Base-by-base conservation (phyloP, 495 filamentous ascomycete species). In the Symbiotaphrina buchneri region DNA sequence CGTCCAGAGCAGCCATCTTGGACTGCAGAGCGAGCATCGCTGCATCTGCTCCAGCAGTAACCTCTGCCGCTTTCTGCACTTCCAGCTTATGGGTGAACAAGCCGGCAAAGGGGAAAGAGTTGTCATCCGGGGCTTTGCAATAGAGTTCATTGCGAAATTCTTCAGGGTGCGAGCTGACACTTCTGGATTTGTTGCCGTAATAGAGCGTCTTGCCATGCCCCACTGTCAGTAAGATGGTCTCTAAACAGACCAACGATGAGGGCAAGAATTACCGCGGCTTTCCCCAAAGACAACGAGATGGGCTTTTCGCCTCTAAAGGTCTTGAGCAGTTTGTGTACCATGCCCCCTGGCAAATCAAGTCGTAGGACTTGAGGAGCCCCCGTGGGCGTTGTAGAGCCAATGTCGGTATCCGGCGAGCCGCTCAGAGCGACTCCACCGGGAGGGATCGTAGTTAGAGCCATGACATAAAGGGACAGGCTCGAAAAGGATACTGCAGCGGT, bases 271-370 rank as follows among this genome's bases (percentile, higher is more conserved):
- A 72, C 67, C 2, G 65, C 60, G 41, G 41, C 49, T 41, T 48
- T 54, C 26, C 65, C 66, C 41, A 72, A 47, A 3, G 55, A 61
- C 51, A 72, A 53, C 49, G 65, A 55, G 22, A 70, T 46, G 28
- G 61, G 63, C 35, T 69, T 61, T 19, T 71, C 64, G 46, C 66
- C 56, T 25, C 66, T 61, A 14, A 76, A 61, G 40, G 59, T 67
- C 39, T 65, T 60, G 35, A 81, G 70, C 49, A 83, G 64, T 19
- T 79, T 67, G 42, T 77, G 66, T 36, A 81, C 63, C 20, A 71
- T 59, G 34, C 50, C 61, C 47, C 76, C 63, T 37, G 57, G 63
- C 35, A 83, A 48, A 17, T 63, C 65, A 35, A 83, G 48, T 37
- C 70, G 70, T 54, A 83, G 68, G 33, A 61, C 53, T 46, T 68